Evolutionary conservation across 2,329 filamentous ascomycete species (phyloP).

Genomic region (Aspergillus pseudotamarii): DNA sequence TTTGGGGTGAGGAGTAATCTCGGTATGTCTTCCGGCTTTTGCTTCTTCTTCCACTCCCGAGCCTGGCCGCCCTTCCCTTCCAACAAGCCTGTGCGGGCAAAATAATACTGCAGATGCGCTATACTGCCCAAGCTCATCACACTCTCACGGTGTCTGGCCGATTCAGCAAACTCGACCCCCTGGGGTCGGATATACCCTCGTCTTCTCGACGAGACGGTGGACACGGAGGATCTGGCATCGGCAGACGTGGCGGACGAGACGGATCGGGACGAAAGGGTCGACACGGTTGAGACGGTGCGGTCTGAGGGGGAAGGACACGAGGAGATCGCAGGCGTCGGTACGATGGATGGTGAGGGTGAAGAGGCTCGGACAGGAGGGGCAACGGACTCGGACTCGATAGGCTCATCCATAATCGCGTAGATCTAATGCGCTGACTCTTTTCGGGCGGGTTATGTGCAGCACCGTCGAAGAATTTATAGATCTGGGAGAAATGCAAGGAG

Average conservation of each 20-base stretch:
- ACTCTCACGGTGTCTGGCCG: conserved; percentile 86
- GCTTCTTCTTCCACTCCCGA: conserved; percentile 66
- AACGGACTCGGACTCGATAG: conserved; percentile 22
- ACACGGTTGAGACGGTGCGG: conserved; percentile 50
- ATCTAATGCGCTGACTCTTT: conserved; percentile 12
- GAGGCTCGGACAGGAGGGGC: conserved; percentile 34
- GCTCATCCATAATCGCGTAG: conserved; percentile 32
- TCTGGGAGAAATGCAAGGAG: conserved; percentile 4
- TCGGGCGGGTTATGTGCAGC: not conserved
- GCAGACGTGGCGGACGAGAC: conserved; percentile 48
- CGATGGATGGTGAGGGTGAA: conserved; percentile 45
- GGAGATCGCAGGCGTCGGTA: conserved; percentile 47
- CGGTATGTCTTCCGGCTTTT: conserved; percentile 41
- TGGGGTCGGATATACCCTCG: conserved; percentile 87
- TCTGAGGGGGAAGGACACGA: conserved; percentile 45
- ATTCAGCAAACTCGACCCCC: conserved; percentile 85
- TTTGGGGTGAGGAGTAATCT: conserved; percentile 44
- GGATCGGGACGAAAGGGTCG: conserved; percentile 50
- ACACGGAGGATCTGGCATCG: conserved; percentile 46
- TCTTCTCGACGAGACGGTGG: conserved; percentile 52
- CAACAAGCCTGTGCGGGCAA: conserved; percentile 87
- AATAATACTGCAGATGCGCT: conserved; percentile 96
- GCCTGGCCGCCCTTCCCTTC: conserved; percentile 91
- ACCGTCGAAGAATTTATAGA: conserved; percentile 12
- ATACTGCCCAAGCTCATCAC: conserved; percentile 97